Percentiles rank a stretch among this genome's conserved stretches.
Evolutionary conservation across 345 rosid species (phyloP).

Genomic region (Combretum micranthum): DNA sequence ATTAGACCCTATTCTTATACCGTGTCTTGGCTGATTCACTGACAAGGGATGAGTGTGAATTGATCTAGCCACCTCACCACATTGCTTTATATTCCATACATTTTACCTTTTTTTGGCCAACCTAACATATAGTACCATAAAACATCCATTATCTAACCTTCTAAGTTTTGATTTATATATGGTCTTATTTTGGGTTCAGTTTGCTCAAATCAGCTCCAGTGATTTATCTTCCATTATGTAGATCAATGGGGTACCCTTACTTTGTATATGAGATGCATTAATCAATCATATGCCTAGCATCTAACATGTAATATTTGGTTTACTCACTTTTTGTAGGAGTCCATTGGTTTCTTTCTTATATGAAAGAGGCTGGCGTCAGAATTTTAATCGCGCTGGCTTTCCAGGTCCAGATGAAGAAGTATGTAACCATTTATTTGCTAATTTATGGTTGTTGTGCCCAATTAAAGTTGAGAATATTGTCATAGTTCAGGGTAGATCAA

Average conservation of each 20-base stretch:
- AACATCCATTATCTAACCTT: no score
- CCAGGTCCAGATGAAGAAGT: slow-evolving; percentile 99
- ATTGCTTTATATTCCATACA: no score
- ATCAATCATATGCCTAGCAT: not conserved
- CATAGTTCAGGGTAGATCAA: not conserved
- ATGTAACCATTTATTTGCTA: slow-evolving; percentile 14
- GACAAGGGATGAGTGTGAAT: no score
- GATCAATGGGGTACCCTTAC: not conserved
- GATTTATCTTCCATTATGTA: not conserved
- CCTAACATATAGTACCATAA: no score
- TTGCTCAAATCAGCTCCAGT: no score
- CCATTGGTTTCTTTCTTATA: slow-evolving; percentile 87
- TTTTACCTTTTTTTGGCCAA: no score
- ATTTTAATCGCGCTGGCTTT: slow-evolving; percentile 68
- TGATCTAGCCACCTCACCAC: no score
- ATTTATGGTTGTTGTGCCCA: not conserved
- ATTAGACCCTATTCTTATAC: no score
- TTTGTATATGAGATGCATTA: not conserved
- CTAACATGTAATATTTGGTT: slow-evolving; percentile 1
- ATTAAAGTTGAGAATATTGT: not conserved
- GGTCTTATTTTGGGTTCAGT: no score
- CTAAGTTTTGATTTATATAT: no score
- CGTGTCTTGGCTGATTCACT: no score
- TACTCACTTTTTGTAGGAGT: slow-evolving; percentile 46
- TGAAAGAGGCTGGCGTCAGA: slow-evolving; percentile 96